Evolutionary conservation across 2,329 filamentous ascomycete species (phyloP).

Genomic region (Colletotrichum sp.): DNA sequence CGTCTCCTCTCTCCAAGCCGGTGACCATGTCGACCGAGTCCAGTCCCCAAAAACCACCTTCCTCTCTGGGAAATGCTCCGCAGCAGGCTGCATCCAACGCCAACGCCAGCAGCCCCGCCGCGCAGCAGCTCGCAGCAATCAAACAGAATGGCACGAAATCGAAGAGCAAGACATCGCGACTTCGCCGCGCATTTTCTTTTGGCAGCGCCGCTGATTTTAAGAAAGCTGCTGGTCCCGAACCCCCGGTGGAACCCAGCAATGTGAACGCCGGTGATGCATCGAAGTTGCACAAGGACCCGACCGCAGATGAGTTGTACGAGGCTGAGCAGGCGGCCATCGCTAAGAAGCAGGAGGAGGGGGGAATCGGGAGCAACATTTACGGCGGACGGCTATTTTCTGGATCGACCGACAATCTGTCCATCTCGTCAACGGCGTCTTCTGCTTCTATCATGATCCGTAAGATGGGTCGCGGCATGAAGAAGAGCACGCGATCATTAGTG

Average conservation of each 20-base stretch:
- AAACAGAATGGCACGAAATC: slow-evolving; percentile 79
- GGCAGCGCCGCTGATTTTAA: slow-evolving; percentile 92
- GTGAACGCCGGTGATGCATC: slow-evolving; percentile 37
- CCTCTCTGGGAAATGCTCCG: slow-evolving; percentile 34
- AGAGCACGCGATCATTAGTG: slow-evolving; percentile 86
- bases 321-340: slow-evolving; percentile 92
- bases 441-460: slow-evolving; percentile 95
- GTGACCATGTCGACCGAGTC: slow-evolving; percentile 65
- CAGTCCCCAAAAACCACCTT: slow-evolving; percentile 46
- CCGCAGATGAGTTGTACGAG: slow-evolving; percentile 71
- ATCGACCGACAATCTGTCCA: slow-evolving; percentile 93
- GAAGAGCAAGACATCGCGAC: slow-evolving; percentile 84
- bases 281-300: slow-evolving; percentile 71
- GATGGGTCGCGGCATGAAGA: slow-evolving; percentile 99
- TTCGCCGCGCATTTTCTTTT: slow-evolving; percentile 94
- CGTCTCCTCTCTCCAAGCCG: slow-evolving; percentile 78
- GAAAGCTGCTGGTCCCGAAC: slow-evolving; percentile 63
- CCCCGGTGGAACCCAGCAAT: slow-evolving; percentile 11
- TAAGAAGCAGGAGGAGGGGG: slow-evolving; percentile 88
- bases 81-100: slow-evolving; percentile 33
- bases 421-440: slow-evolving; percentile 88
- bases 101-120: slow-evolving; percentile 70
- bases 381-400: slow-evolving; percentile 85
- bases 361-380: slow-evolving; percentile 93
- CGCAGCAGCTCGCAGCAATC: slow-evolving; percentile 85